Evolutionary conservation across 495 filamentous ascomycete genomes (phyloP).

Genomic region (Letharia columbiana): DNA sequence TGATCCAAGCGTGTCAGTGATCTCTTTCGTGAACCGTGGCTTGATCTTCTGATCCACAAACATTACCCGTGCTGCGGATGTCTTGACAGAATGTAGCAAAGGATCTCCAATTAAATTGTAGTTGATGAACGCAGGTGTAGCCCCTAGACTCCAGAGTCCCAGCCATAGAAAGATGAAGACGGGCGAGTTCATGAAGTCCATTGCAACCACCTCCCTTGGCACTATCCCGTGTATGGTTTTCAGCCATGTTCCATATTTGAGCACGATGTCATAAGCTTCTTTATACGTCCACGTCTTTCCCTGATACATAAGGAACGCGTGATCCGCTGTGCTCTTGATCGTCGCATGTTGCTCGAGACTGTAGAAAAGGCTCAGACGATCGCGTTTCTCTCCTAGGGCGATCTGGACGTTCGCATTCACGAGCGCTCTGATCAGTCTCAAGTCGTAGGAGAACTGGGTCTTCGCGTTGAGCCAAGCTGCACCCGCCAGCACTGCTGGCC

Average conservation of each 20-base stretch:
- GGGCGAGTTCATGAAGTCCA: constrained; percentile 82
- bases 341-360: constrained; percentile 61
- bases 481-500: constrained; percentile 57
- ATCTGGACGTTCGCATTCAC: constrained; percentile 37
- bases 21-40: constrained; percentile 40
- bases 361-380: constrained; percentile 71
- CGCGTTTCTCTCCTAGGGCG: constrained; percentile 41
- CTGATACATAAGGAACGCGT: constrained; percentile 63
- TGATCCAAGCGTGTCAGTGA: constrained; percentile 38
- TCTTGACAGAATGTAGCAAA: constrained; percentile 68
- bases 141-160: constrained; percentile 83
- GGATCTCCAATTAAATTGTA: constrained; percentile 76
- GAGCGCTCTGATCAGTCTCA: constrained; percentile 42
- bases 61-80: constrained; percentile 59
- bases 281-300: constrained; percentile 70
- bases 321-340: constrained; percentile 44
- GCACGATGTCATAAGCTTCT: constrained; percentile 63
- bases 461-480: constrained; percentile 78
- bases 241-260: constrained; percentile 80
- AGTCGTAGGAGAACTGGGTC: constrained; percentile 59
- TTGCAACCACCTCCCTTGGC: constrained; percentile 72
- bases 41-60: constrained; percentile 66
- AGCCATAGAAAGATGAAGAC: constrained; percentile 76
- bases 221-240: constrained; percentile 60
- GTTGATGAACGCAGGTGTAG: constrained; percentile 87